Conservation (phyloP, 2,329 filamentous ascomycete genomes). For the Talaromyces atroroseus region DNA sequence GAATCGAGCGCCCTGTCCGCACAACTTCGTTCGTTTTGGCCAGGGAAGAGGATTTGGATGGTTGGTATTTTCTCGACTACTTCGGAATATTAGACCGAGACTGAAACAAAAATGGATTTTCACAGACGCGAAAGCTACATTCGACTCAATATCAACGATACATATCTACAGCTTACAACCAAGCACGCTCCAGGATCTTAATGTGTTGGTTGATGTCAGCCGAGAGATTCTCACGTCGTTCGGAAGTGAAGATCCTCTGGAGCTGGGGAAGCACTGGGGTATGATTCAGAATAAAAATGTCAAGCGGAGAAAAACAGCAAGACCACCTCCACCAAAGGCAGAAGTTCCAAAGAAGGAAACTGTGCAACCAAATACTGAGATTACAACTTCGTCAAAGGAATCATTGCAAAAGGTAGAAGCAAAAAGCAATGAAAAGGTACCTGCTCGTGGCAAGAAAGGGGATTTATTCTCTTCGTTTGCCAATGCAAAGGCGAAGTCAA, state of each 20-base stretch:
- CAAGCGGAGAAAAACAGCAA: slow-evolving; percentile 46
- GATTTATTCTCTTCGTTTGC: slow-evolving; percentile 77
- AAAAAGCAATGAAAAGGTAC: slow-evolving; percentile 20
- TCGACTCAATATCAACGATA: slow-evolving; percentile 68
- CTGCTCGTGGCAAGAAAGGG: slow-evolving; percentile 56
- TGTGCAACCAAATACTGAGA: neutral
- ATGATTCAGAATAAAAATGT: slow-evolving; percentile 69
- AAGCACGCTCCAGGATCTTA: slow-evolving; percentile 64
- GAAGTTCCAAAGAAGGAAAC: slow-evolving; percentile 27
- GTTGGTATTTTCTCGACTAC: slow-evolving; percentile 37
- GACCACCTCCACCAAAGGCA: slow-evolving; percentile 34
- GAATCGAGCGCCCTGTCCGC: slow-evolving; percentile 46
- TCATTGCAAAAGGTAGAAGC: slow-evolving; percentile 20
- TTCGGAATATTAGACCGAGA: neutral
- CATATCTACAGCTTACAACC: slow-evolving; percentile 83
- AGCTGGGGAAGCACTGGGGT: slow-evolving; percentile 60
- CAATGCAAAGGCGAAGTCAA: slow-evolving; percentile 63
- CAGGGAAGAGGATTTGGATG: slow-evolving; percentile 65
- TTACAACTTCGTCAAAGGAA: slow-evolving; percentile 12
- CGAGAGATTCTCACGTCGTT: slow-evolving; percentile 56
- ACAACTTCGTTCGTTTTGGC: slow-evolving; percentile 61
- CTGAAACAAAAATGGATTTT: neutral
- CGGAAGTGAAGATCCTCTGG: slow-evolving; percentile 54
- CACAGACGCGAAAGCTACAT: slow-evolving; percentile 61
- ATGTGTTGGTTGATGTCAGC: slow-evolving; percentile 64